Evolutionary conservation across 2,329 filamentous ascomycete genomes (phyloP).

Genomic region (Aspergillus sp.): DNA sequence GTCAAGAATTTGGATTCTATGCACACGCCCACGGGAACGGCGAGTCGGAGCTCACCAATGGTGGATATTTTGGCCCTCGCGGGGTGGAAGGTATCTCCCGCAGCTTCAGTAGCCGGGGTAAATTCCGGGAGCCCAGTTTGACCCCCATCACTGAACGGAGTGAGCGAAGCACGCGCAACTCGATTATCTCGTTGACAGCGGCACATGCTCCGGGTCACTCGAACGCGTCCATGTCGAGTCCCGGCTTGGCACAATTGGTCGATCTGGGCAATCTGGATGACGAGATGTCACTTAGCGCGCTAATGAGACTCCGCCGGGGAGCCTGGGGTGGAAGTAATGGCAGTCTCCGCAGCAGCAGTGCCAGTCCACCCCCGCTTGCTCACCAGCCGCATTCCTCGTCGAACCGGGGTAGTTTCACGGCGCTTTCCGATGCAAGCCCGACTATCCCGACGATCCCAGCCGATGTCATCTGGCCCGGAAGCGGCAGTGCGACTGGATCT

Average conservation of each 20-base stretch:
- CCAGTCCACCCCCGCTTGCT: conserved; percentile 36
- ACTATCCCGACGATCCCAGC: conserved; percentile 15
- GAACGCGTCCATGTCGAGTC: conserved; percentile 54
- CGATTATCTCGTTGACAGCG: conserved; percentile 66
- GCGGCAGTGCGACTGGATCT: neutral
- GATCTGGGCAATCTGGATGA: conserved; percentile 53
- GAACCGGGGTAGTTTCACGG: conserved; percentile 30
- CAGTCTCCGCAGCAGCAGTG: conserved; percentile 54
- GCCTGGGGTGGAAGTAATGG: conserved; percentile 77
- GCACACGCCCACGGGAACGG: conserved; percentile 49
- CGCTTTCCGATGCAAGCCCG: conserved; percentile 28
- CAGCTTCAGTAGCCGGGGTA: conserved; percentile 64
- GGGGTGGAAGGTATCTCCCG: conserved; percentile 57
- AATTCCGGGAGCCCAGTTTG: conserved; percentile 79
- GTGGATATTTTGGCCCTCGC: conserved; percentile 81
- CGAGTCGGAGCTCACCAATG: conserved; percentile 60
- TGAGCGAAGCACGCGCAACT: conserved; percentile 93
- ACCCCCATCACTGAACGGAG: conserved; percentile 95
- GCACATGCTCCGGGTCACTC: conserved; percentile 40
- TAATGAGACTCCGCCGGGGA: conserved; percentile 65
- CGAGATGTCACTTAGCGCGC: conserved; percentile 65
- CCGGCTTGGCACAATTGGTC: conserved; percentile 71
- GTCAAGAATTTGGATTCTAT: conserved; percentile 95
- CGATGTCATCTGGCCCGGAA: conserved; percentile 5
- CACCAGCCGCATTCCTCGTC: conserved; percentile 16